A percentile compares a stretch with the other conserved stretches of the same genome.
Evolutionary conservation across 2,329 filamentous ascomycete species (phyloP).

Genomic region (Fusarium oxysporum): DNA sequence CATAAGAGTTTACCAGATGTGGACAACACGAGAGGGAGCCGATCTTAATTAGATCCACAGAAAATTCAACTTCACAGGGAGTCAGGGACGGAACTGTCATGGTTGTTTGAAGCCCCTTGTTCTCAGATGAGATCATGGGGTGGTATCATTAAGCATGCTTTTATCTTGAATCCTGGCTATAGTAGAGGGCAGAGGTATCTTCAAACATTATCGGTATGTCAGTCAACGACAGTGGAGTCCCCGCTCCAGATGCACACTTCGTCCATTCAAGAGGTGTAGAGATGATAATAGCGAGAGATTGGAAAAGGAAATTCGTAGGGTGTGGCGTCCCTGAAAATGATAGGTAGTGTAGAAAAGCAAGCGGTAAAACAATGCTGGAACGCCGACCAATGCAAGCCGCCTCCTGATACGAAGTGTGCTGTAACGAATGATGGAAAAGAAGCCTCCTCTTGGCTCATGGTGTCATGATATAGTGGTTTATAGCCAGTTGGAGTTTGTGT

Average conservation of each 20-base stretch:
- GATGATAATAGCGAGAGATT: conserved; percentile 41
- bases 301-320: conserved; percentile 38
- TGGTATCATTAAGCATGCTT: conserved; percentile 44
- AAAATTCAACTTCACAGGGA: conserved; percentile 14
- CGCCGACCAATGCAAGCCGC: conserved; percentile 45
- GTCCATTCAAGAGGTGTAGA: conserved; percentile 31
- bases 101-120: conserved; percentile 18
- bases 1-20: conserved; percentile 6
- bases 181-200: conserved; percentile 39
- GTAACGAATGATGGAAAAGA: conserved; percentile 37
- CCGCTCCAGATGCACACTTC: conserved; percentile 37
- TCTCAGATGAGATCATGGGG: conserved; percentile 20
- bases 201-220: conserved; percentile 38
- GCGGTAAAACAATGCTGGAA: conserved; percentile 44
- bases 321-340: conserved; percentile 43
- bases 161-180: conserved; percentile 43
- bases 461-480: conserved; percentile 24
- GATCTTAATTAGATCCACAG: conserved; percentile 26
- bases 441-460: conserved; percentile 28
- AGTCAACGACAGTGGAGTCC: conserved; percentile 38
- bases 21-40: conserved; percentile 35
- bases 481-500: conserved; percentile 10
- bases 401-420: conserved; percentile 28
- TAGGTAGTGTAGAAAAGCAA: conserved; percentile 33
- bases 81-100: background rate